Evolutionary conservation across 2,329 filamentous ascomycete species (phyloP), one percentile per base, ranked within the genome.

Genomic region (Neofusicoccum kwambonambiense): DNA sequence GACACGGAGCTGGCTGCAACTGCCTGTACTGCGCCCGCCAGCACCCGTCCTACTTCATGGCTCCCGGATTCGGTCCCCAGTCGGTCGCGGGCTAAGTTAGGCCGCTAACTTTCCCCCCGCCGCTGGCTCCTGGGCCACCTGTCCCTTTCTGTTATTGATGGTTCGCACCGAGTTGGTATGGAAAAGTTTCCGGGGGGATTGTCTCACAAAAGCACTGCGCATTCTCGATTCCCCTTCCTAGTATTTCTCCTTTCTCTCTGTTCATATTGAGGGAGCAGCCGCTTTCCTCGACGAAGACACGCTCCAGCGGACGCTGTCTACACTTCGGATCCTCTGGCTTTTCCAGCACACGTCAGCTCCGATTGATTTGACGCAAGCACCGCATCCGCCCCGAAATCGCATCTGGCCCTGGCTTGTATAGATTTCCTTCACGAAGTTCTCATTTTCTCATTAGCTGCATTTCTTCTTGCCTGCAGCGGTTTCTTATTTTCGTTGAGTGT

Each of bases 21-120:
- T 78, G 76, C 69, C 71, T 74, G 51, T 77, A 77, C 67, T 77
- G 76, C 47, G 72, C 72, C 31, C 75, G 75, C 63, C 71, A 75
- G 61, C 76, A 77, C 54, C 75, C 74, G 42, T 69, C 74, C 12
- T 77, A 77, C 69, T 75, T 76, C 67, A 77, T 77, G 76, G 71
- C 75, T 31, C 70, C 73, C 52, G 74, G 75, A 31, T 77, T 75
- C 62, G 76, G 75, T 60, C 73, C 76, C 58, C 76, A 78, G 70
- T 70, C 76, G 67, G 76, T 78, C 50, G 71, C 75, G 49, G 76
- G 72, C 37, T 74, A 72, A 66, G 27, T 19, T 19, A 27, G 31
- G 17, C 47, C 12, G 34, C 22, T 44, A 19, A 17, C 39, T 5
- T 5, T 19, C 27, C 41, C 52, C 17, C 51, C 19, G 31, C 17